Base-by-base conservation (phyloP, 148 eudicot genomes). In the Linanthus parryae region DNA sequence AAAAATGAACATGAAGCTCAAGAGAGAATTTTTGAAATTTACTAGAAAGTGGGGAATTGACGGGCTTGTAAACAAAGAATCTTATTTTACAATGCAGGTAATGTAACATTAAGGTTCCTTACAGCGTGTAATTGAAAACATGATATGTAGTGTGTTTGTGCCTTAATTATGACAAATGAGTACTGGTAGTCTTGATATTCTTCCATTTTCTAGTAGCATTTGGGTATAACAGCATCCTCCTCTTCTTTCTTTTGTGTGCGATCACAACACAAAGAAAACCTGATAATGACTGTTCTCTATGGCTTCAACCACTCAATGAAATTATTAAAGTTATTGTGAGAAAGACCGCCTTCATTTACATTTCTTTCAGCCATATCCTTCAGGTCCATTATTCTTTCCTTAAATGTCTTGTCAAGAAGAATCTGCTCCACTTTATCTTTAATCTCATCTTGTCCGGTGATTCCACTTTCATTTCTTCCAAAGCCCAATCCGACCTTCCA, bases 401-500 rank as follows among this genome's bases (percentile, higher is more conserved):
- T 62, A 39, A 19, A 53, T 1, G 23, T 37, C 43, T 36, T 36
- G n/a, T 44, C 46, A 7, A 7, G 13, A 2, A 62, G 39, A 17
- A 62, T 13, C 16, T 43, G 48, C 37, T 62, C 66, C 36, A 62
- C 45, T 37, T 54, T 62, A 12, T 16, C 43, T 53, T 54, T 45
- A 6, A 62, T 53, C 46, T 54, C 59, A 12, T 21, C 49, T 25
- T 38, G 40, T 2, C 27, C 19, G 34, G 54, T 36, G 20, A 62
- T 54, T 3, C 67, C 59, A 3, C 13, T 54, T 13, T 54, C 54
- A 42, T 62, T 44, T 20, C 16, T 30, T 1, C 54, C 49, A 0
- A 52, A 44, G 3, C 59, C 34, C 29, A 62, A 45, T 15, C 67
- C 59, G 2, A 43, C 24, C 8, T 44, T 62, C 67, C 59, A 62